Conservation (phyloP, 345 rosid species). For the Triadica sebifera region DNA sequence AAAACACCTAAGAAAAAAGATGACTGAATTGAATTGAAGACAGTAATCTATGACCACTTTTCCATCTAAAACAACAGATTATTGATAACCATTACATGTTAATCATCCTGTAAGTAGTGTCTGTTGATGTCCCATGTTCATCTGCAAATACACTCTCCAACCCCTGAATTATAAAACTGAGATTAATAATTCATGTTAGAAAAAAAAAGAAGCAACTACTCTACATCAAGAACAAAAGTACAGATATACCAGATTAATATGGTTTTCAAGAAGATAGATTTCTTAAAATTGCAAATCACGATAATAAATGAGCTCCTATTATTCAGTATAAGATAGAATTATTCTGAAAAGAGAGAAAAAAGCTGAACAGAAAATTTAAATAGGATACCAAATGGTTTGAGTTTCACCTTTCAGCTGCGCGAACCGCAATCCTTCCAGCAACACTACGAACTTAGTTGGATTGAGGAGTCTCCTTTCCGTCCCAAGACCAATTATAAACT, state of each 20-base stretch:
- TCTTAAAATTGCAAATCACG: background rate
- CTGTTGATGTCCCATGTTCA: slow-evolving; percentile 80
- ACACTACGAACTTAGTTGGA: slow-evolving; percentile 82
- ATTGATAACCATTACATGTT: slow-evolving; percentile 43
- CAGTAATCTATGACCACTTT: background rate
- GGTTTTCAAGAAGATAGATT: background rate
- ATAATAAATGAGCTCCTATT: no score
- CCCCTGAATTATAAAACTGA: slow-evolving; percentile 47
- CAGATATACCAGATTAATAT: background rate
- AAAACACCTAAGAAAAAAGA: no score
- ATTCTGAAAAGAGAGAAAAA: no score
- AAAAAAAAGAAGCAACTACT: background rate
- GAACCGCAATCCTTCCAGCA: slow-evolving; percentile 72
- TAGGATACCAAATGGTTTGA: background rate
- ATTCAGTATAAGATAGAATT: no score
- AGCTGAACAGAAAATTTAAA: no score
- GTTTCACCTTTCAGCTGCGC: slow-evolving; percentile 70
- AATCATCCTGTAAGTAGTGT: slow-evolving; percentile 68
- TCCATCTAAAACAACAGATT: no score
- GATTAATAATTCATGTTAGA: slow-evolving; percentile 12
- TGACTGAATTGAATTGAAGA: background rate
- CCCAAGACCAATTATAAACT: slow-evolving; percentile 78
- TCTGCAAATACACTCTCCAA: slow-evolving; percentile 86
- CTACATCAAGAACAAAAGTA: background rate
- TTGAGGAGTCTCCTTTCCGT: slow-evolving; percentile 77